These are phyloP conservation scores for Saccharomyces pastorianus DNA, from an alignment of 1,139 yeast genomes.

Conservation along the genomic window DNA sequence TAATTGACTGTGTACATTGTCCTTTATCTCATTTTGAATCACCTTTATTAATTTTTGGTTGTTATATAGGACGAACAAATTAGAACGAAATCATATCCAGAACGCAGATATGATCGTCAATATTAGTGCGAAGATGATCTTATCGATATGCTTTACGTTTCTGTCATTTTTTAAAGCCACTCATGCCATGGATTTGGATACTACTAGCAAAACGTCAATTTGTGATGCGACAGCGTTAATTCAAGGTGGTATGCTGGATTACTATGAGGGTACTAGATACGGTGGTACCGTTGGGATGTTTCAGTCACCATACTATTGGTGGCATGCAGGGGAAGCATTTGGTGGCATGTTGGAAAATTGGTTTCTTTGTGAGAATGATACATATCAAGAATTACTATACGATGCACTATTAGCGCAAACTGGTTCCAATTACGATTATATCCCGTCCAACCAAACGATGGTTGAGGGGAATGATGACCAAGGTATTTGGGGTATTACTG, in stretches of 20 bases:
- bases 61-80: not conserved
- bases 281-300: conserved; percentile 61
- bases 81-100: not conserved
- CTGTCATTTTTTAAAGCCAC: not conserved
- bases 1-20: not conserved
- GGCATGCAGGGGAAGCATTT: conserved; percentile 65
- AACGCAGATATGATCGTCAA: not conserved
- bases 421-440: conserved; percentile 45
- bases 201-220: conserved; percentile 32
- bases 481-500: conserved; percentile 60
- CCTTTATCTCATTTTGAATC: not conserved
- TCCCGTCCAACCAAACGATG: conserved; percentile 52
- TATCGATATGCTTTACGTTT: not conserved
- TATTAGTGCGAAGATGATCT: not conserved
- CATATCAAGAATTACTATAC: conserved; percentile 36
- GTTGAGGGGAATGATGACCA: conserved; percentile 69
- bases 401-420: conserved; percentile 50
- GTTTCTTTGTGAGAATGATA: conserved; percentile 42
- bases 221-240: conserved; percentile 46
- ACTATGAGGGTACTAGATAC: conserved; percentile 43
- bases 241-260: conserved; percentile 48
- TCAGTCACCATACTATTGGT: conserved; percentile 56
- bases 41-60: not conserved
- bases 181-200: conserved; percentile 27
- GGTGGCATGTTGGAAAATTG: conserved; percentile 52